Evolutionary conservation across 441 rosid genomes (phyloP).

Genomic region (Geranium incanum): DNA sequence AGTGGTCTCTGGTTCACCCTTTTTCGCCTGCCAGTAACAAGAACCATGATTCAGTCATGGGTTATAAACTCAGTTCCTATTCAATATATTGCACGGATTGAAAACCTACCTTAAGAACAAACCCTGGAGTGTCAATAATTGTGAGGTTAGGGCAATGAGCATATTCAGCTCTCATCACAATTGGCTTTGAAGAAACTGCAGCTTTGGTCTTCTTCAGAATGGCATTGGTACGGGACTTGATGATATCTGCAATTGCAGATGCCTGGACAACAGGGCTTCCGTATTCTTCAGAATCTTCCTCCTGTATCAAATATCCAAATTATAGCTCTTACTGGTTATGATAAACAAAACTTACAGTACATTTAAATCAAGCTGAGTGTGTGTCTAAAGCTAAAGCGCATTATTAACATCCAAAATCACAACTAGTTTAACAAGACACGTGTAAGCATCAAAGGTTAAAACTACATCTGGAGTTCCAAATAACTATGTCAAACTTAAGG

Average conservation of each 20-base stretch:
- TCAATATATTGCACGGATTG: not conserved
- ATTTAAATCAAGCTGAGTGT: not conserved
- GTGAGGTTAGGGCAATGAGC: slow-evolving; percentile 93
- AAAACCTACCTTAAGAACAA: slow-evolving; percentile 68
- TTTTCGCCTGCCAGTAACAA: slow-evolving; percentile 54
- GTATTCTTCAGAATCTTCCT: slow-evolving; percentile 84
- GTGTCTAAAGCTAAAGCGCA: not conserved
- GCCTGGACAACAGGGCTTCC: slow-evolving; percentile 66
- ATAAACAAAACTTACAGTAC: not conserved
- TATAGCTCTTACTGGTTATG: not conserved
- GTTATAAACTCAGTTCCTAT: not conserved
- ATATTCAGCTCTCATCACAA: slow-evolving; percentile 93
- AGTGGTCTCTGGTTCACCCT: slow-evolving; percentile 88
- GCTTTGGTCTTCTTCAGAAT: slow-evolving; percentile 58
- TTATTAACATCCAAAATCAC: not conserved
- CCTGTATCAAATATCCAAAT: slow-evolving; percentile 31
- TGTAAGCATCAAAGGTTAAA: too few relatives aligned
- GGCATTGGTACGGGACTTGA: slow-evolving; percentile 61
- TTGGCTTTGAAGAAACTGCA: slow-evolving; percentile 79
- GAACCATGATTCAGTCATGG: not conserved
- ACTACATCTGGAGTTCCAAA: not conserved
- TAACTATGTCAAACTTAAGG: not conserved
- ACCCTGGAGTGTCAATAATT: slow-evolving; percentile 91
- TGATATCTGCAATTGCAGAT: slow-evolving; percentile 59
- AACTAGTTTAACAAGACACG: too few relatives aligned